Evolutionary conservation across 1,284 basidiomycete genomes (phyloP), one percentile per base, ranked within the genome.

Genomic region (Cutaneotrichosporon arboriforme): DNA sequence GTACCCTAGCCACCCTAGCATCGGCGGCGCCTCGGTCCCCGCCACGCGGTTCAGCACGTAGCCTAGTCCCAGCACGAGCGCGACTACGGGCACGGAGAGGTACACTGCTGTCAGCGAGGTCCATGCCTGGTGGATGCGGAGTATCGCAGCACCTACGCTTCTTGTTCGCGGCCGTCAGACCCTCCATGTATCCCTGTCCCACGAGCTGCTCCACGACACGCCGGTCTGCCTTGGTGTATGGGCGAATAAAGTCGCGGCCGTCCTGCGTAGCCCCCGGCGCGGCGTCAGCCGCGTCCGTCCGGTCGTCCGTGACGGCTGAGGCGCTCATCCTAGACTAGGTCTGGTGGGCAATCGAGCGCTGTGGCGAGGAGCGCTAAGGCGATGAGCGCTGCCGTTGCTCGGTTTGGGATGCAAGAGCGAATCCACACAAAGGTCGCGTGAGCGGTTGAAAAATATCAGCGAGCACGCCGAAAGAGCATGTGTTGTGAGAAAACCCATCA

Each of bases 101-200:
- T 82, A 83, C 42, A 80, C 87, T 90, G 49, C 1, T 7, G 47
- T 49, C 33, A 49, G 46, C 45, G n/a, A 12, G 33, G 26, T 20
- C 12, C 23, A 1, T 8, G 15, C 2, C 15, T 12, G 21, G n/a
- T 8, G 12, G 33, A 36, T 12, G 21, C 21, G 15, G 3, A 5
- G 21, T 4, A 23, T 14, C 17, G 9, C 13, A 8, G n/a, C 0
- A 70, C 77, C 42, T 59, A 86, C 88, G 76, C 70, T 75, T 76
- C 54, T 75, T 77, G 67, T 90, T 90, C 21, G 87, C 87, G 12
- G 77, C 72, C 5, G 85, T 83, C 33, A 90, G 79, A 18, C 79
- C 77, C 65, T 87, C 85, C 81, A 90, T 84, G 44, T 80, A 77
- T 8, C 82, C 77, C 65, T 86, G 84, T 26, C 83, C 84, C 17